Evolutionary conservation across 179 eudicot species (phyloP).

Genomic region (Carnegiea gigantea): DNA sequence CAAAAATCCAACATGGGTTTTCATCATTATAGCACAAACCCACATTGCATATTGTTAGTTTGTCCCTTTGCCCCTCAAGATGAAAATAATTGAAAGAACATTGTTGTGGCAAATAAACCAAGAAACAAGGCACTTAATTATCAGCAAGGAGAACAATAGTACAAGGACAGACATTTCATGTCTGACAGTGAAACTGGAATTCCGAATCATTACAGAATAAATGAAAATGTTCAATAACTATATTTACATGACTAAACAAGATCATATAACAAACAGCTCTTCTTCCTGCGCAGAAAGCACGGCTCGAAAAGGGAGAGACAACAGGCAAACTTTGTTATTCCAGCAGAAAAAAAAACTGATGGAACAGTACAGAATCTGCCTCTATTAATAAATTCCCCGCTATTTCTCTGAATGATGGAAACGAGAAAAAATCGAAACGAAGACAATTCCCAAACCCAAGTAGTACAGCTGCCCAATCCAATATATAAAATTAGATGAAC

Average conservation of each 20-base stretch:
- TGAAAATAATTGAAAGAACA: neutral
- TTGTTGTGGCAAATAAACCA: neutral
- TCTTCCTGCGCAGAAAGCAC: slow-evolving; percentile 1
- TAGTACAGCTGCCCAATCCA: slow-evolving; percentile 26
- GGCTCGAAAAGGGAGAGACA: slow-evolving; percentile 15
- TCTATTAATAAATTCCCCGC: slow-evolving; percentile 2
- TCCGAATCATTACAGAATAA: slow-evolving; percentile 11
- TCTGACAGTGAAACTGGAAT: slow-evolving; percentile 11
- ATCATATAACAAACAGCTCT: slow-evolving; percentile 14
- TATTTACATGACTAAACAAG: slow-evolving; percentile 24
- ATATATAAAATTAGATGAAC: slow-evolving; percentile 21
- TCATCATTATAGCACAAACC: neutral
- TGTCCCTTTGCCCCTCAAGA: neutral
- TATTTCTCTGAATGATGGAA: slow-evolving; percentile 9
- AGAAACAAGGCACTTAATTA: neutral
- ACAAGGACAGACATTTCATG: neutral
- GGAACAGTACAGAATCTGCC: slow-evolving; percentile 23
- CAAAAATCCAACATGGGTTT: neutral
- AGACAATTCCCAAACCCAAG: slow-evolving; percentile 24
- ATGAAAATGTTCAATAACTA: slow-evolving; percentile 18
- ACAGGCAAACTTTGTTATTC: slow-evolving; percentile 15
- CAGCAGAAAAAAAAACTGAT: slow-evolving; percentile 21
- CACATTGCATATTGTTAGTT: neutral
- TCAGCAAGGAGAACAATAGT: neutral
- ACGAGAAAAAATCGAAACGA: neutral